Conservation (phyloP, 345 rosid species). For the Gossypium stocksii region DNA sequence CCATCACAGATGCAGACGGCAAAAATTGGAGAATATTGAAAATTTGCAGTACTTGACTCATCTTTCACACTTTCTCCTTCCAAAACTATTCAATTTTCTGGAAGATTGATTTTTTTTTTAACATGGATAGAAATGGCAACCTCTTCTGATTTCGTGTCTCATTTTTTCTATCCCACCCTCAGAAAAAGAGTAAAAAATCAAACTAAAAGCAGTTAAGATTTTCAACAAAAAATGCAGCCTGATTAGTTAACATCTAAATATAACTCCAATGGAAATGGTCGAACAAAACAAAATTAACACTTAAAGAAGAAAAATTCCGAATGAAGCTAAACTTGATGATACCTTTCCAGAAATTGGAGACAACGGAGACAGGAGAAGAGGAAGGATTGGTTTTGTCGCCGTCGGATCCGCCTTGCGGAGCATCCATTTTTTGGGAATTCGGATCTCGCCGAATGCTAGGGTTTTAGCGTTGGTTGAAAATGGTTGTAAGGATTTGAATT, state of each 20-base stretch:
- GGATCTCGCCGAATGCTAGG: slow-evolving; percentile 25
- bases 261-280: background rate
- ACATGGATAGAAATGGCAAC: background rate
- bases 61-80: background rate
- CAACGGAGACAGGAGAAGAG: slow-evolving; percentile 67
- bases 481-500: slow-evolving; percentile 4
- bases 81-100: background rate
- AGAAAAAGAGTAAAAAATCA: background rate
- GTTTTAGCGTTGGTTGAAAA: slow-evolving; percentile 7
- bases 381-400: slow-evolving; percentile 57
- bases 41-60: background rate
- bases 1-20: background rate
- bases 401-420: slow-evolving; percentile 65
- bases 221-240: background rate
- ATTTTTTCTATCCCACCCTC: background rate
- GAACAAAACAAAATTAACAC: background rate
- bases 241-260: background rate
- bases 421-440: slow-evolving; percentile 49
- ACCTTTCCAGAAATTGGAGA: slow-evolving; percentile 97
- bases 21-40: background rate
- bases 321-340: background rate
- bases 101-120: background rate
- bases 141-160: background rate
- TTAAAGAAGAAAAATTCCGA: background rate
- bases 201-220: background rate